Evolutionary conservation across 306 rosid species (phyloP).

Genomic region (Lotus japonicus): DNA sequence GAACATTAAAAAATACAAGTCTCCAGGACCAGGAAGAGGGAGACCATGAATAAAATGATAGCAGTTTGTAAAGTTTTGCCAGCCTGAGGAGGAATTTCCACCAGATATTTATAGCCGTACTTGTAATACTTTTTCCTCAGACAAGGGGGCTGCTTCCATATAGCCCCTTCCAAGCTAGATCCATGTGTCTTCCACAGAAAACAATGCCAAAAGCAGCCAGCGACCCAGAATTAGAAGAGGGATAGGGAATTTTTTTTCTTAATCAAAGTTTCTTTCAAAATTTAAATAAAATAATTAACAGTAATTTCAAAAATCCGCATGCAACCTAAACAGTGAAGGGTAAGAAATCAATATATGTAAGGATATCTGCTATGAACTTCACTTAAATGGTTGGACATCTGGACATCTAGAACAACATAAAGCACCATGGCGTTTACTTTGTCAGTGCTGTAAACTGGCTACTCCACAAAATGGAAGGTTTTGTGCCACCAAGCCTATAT

Average conservation of each 20-base stretch:
- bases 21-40: background rate
- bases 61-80: constrained; percentile 7
- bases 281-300: background rate
- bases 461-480: background rate
- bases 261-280: background rate
- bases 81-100: background rate
- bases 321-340: background rate
- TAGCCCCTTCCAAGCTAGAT: constrained; percentile 8
- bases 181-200: background rate
- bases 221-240: background rate
- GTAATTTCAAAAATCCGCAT: constrained; percentile 2
- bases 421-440: background rate
- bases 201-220: constrained; percentile 3
- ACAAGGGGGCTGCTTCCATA: constrained; percentile 1
- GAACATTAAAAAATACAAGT: constrained; percentile 6
- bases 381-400: background rate
- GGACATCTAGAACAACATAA: background rate
- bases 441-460: background rate
- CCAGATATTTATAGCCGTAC: background rate
- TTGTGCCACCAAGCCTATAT: background rate
- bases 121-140: constrained; percentile 1
- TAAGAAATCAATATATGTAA: background rate
- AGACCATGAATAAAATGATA: background rate
- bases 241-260: background rate
- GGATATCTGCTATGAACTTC: background rate